Evolutionary conservation across 352 stramenopile genomes (phyloP).

Genomic region (Phytophthora megakarya): DNA sequence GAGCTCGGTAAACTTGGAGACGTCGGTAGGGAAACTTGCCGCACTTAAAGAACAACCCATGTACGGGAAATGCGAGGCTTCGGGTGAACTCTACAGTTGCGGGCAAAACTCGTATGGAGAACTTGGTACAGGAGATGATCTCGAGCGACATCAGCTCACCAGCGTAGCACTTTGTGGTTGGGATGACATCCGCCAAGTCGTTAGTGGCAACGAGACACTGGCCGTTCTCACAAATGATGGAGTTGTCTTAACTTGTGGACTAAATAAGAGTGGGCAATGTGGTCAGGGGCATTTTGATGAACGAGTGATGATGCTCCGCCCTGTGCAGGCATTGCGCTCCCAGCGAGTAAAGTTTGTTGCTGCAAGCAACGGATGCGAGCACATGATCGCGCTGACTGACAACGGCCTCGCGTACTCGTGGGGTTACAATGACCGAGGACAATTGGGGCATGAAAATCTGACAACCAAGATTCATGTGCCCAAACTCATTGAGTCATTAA

Average conservation of each 20-base stretch:
- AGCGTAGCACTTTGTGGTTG: slow-evolving; percentile 79
- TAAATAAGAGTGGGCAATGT: slow-evolving; percentile 91
- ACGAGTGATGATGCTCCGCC: slow-evolving; percentile 81
- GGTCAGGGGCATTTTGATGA: slow-evolving; percentile 89
- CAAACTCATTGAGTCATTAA: slow-evolving; percentile 85
- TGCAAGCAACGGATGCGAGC: slow-evolving; percentile 89
- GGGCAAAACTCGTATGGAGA: slow-evolving; percentile 91
- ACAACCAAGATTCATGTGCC: slow-evolving; percentile 85
- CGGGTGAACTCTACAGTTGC: slow-evolving; percentile 85
- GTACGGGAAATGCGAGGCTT: slow-evolving; percentile 87
- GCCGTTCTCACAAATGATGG: slow-evolving; percentile 84
- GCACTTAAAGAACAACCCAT: slow-evolving; percentile 85
- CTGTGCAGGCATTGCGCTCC: slow-evolving; percentile 76
- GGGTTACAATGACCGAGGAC: slow-evolving; percentile 88
- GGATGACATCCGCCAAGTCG: slow-evolving; percentile 85
- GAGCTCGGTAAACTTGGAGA: slow-evolving; percentile 55
- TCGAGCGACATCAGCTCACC: slow-evolving; percentile 80
- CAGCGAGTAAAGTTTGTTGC: slow-evolving; percentile 82
- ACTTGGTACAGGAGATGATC: slow-evolving; percentile 83
- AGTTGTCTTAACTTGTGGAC: slow-evolving; percentile 77
- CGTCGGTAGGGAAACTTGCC: slow-evolving; percentile 68
- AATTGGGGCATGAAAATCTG: slow-evolving; percentile 86
- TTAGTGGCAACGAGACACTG: slow-evolving; percentile 84
- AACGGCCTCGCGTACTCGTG: slow-evolving; percentile 83
- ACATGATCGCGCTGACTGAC: slow-evolving; percentile 87